phyloP scores from a whole-genome alignment of 345 rosid species.

The Aegle marmelos region DNA sequence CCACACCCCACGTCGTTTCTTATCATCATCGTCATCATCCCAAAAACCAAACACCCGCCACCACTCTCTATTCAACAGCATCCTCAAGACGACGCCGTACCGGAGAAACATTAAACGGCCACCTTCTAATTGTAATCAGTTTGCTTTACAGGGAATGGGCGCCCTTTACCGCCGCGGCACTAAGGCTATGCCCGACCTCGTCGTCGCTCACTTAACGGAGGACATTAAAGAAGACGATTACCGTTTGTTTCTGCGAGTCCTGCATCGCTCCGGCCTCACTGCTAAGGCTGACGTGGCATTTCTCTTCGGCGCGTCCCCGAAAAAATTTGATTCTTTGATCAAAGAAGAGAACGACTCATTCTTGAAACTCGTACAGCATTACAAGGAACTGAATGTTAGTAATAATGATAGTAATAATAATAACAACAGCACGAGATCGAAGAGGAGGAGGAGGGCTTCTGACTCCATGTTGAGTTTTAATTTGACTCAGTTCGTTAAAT shows the following conservation, averaged over 20 bases:
- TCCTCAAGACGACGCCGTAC: constrained; percentile 5
- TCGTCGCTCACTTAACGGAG: constrained; percentile 63
- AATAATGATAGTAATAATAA: no score
- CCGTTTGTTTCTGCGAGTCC: constrained; percentile 54
- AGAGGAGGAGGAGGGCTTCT: neutral
- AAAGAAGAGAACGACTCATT: constrained; percentile 71
- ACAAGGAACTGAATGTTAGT: constrained; percentile 10
- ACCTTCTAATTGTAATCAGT: neutral
- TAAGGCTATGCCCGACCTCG: constrained; percentile 48
- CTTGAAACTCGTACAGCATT: constrained; percentile 40
- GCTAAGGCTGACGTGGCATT: constrained; percentile 64
- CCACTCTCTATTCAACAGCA: neutral
- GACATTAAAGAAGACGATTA: constrained; percentile 49
- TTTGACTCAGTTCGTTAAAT: constrained; percentile 38
- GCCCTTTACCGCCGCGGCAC: constrained; percentile 57
- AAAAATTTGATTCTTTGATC: constrained; percentile 41
- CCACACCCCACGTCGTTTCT: neutral
- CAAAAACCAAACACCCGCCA: neutral
- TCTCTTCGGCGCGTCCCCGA: constrained; percentile 40
- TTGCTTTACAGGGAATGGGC: constrained; percentile 73
- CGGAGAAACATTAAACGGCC: neutral
- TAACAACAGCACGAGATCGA: constrained; percentile 21
- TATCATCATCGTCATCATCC: neutral
- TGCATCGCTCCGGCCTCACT: constrained; percentile 67
- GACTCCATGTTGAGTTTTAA: constrained; percentile 42